Evolutionary conservation across 345 rosid species (phyloP), one percentile per base, ranked within the genome.

Genomic region (Anacardium occidentale): DNA sequence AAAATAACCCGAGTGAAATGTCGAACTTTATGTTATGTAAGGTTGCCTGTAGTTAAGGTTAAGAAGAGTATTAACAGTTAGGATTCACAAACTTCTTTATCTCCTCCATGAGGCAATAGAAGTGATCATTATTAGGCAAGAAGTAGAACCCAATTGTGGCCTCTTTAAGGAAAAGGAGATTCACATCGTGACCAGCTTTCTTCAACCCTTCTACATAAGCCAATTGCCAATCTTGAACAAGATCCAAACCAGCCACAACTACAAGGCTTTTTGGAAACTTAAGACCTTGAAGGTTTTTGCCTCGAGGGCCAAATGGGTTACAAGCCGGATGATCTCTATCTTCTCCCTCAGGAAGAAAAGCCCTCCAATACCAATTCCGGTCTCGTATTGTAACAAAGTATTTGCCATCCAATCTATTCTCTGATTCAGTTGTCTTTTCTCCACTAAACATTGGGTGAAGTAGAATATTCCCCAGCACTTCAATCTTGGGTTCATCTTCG

Each of bases 301-400:
- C 92, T n/a, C 91, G 71, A 0, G 94, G 98, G 6, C 99, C 99
- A 50, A 95, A 92, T 3, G 97, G 90, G 64, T 95, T 95, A 72
- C 96, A 91, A 4, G 99, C 99, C 4, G 94, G 98, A 71, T 95
- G 99, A 72, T 92, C 91, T 66, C 99, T 83, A 26, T 88, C 92
- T 69, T 92, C 97, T 29, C 97, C 98, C 71, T 84, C 86, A 0
- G 99, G 98, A 3, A 95, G 75, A 71, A 64, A 95, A 29, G 99
- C 99, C 67, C 97, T 79, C 99, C 99, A 95, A 62, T 95, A 95
- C 99, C 99, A 95, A 47, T 95, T 95, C 0, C 99, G 85, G 22
- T 92, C 99, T 52, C 85, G 94, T 2, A 89, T 62, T 8, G 91
- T 90, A 1, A 95, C 99, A 14, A 95, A 95, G 76, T 91, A 95